Conservation (phyloP, 2,329 filamentous ascomycete species). For the Neopestalotiopsis clavispora region DNA sequence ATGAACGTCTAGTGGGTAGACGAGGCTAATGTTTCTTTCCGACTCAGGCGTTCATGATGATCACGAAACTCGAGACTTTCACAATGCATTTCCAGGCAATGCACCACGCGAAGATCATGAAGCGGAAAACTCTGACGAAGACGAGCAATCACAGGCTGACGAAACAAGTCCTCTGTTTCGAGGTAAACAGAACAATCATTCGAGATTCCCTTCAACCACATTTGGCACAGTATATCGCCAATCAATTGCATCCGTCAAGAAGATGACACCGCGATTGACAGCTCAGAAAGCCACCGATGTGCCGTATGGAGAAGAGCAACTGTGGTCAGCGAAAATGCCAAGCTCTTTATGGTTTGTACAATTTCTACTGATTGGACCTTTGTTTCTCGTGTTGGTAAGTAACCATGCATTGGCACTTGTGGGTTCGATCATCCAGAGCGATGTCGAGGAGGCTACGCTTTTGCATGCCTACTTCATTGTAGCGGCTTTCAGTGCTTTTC, state of each 20-base stretch:
- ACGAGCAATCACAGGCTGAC: slow-evolving; percentile 39
- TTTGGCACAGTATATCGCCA: slow-evolving; percentile 62
- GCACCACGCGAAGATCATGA: not conserved
- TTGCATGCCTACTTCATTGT: not conserved
- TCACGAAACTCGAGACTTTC: not conserved
- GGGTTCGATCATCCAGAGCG: not conserved
- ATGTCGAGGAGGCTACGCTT: not conserved
- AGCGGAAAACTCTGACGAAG: not conserved
- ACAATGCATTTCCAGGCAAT: not conserved
- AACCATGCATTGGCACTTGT: not conserved
- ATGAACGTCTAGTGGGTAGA: too few species aligned
- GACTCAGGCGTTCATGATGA: not conserved
- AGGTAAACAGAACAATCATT: slow-evolving; percentile 67
- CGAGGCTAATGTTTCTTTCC: not conserved
- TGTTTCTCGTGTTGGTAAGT: slow-evolving; percentile 65
- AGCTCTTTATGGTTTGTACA: slow-evolving; percentile 91
- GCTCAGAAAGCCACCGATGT: slow-evolving; percentile 29
- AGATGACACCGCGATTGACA: slow-evolving; percentile 32
- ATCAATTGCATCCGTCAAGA: slow-evolving; percentile 44
- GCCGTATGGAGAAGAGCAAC: slow-evolving; percentile 75
- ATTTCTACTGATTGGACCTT: slow-evolving; percentile 79
- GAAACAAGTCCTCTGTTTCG: slow-evolving; percentile 78
- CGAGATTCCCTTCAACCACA: slow-evolving; percentile 56
- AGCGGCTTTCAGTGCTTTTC: slow-evolving; percentile 54
- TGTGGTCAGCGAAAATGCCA: slow-evolving; percentile 81